Evolutionary conservation across 352 stramenopile species (phyloP).

Genomic region (Peronospora destructor): DNA sequence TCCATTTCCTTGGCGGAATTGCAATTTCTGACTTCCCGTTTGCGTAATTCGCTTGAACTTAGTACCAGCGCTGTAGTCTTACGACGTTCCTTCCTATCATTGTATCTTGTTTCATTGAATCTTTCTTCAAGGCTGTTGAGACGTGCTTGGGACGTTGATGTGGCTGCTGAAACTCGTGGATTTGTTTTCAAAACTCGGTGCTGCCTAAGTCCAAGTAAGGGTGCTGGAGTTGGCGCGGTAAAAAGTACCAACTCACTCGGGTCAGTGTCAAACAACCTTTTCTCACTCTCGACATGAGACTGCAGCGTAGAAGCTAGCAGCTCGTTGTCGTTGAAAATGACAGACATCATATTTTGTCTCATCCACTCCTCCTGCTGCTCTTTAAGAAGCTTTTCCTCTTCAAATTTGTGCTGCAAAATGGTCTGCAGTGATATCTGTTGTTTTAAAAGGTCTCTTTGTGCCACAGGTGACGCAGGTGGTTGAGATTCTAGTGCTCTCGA

Average conservation of each 20-base stretch:
- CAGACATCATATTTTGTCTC: constrained; percentile 31
- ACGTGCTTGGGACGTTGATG: constrained; percentile 37
- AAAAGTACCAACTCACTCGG: constrained; percentile 21
- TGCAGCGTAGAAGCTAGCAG: constrained; percentile 10
- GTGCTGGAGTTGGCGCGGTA: constrained; percentile 21
- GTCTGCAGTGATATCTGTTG: constrained; percentile 55
- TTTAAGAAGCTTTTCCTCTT: constrained; percentile 62
- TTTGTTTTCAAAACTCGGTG: constrained; percentile 28
- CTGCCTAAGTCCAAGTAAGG: constrained; percentile 33
- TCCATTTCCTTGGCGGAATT: constrained; percentile 23
- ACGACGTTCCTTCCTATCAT: constrained; percentile 8
- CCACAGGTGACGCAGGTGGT: constrained; percentile 53
- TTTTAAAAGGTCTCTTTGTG: constrained; percentile 48
- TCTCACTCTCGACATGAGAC: constrained; percentile 15
- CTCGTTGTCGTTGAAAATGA: constrained; percentile 1
- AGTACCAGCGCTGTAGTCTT: constrained; percentile 17
- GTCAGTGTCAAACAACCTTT: constrained; percentile 11
- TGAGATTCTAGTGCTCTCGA: constrained; percentile 33
- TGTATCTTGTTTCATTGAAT: background rate
- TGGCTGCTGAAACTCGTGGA: constrained; percentile 37
- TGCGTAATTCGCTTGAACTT: constrained; percentile 1
- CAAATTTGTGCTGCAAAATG: constrained; percentile 53
- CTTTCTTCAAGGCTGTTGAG: constrained; percentile 30
- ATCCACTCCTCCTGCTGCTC: constrained; percentile 75
- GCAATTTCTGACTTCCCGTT: constrained; percentile 4